These are phyloP conservation scores for Candida railenensis DNA, from an alignment of 805 yeast species.

Conservation along the genomic window DNA sequence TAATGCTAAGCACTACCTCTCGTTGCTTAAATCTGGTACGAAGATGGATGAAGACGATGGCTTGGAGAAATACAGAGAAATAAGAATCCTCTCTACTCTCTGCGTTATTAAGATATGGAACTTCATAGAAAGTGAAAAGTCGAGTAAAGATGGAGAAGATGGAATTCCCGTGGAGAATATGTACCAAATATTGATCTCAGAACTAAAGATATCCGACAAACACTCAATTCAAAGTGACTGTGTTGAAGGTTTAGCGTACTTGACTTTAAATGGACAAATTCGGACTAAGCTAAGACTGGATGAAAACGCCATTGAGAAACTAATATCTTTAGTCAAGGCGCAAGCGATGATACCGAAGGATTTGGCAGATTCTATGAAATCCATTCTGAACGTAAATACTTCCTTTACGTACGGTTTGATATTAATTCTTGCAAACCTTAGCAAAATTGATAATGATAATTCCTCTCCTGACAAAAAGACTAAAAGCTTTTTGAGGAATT, in stretches of 20 bases:
- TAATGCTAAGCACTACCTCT: slow-evolving; percentile 45
- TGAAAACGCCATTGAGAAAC: slow-evolving; percentile 21
- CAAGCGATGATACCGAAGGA: not conserved
- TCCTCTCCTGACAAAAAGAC: slow-evolving; percentile 29
- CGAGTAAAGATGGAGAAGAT: slow-evolving; percentile 13
- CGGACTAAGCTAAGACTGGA: slow-evolving; percentile 36
- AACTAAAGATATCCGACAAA: slow-evolving; percentile 7
- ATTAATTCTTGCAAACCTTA: slow-evolving; percentile 39
- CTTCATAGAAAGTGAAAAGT: slow-evolving; percentile 35
- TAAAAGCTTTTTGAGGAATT: slow-evolving; percentile 34
- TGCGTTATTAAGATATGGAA: slow-evolving; percentile 57
- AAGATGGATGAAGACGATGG: slow-evolving; percentile 10
- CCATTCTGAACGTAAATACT: slow-evolving; percentile 9
- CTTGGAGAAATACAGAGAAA: slow-evolving; percentile 11
- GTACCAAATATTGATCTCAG: slow-evolving; percentile 17
- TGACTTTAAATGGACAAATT: slow-evolving; percentile 37
- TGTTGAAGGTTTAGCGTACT: slow-evolving; percentile 51
- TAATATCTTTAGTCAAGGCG: slow-evolving; percentile 12
- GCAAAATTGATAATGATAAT: slow-evolving; percentile 24
- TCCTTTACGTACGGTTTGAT: slow-evolving; percentile 41
- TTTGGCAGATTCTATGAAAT: slow-evolving; percentile 1
- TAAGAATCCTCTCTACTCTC: slow-evolving; percentile 40
- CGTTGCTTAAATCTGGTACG: slow-evolving; percentile 38
- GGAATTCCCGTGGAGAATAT: slow-evolving; percentile 24
- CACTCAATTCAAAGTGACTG: slow-evolving; percentile 14